Conservation (phyloP, 2,329 filamentous ascomycete genomes). For the Colletotrichum sp. region DNA sequence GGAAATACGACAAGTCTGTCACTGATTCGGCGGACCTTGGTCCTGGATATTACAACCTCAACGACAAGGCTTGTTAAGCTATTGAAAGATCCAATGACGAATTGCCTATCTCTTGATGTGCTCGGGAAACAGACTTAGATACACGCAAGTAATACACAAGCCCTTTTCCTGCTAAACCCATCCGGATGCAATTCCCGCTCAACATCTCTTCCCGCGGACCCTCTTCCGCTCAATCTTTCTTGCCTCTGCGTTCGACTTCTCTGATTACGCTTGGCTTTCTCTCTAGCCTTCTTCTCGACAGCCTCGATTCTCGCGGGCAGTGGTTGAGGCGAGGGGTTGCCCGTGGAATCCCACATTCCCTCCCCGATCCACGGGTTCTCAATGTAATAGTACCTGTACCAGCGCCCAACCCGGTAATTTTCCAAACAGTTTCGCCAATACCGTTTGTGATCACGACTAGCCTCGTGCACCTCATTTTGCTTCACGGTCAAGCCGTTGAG, state of each 20-base stretch:
- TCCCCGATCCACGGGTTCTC: neutral
- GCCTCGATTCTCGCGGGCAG: neutral
- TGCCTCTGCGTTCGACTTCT: neutral
- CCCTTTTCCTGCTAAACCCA: neutral
- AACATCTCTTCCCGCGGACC: neutral
- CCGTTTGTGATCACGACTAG: neutral
- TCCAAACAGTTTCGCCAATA: neutral
- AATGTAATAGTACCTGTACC: neutral
- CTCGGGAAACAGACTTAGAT: neutral
- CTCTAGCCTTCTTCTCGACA: neutral
- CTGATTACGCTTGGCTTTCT: neutral
- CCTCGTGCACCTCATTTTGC: neutral
- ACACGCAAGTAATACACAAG: neutral
- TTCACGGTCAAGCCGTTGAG: neutral
- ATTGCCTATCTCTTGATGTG: neutral
- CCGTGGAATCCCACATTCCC: neutral
- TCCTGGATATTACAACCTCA: neutral
- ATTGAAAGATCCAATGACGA: neutral
- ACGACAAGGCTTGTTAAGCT: neutral
- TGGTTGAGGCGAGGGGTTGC: neutral
- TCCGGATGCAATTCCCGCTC: neutral
- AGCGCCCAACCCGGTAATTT: neutral
- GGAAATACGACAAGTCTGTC: neutral
- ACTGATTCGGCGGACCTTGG: neutral
- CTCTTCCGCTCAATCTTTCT: neutral